Percentiles rank a stretch among this genome's conserved stretches.
Evolutionary conservation across 805 yeast genomes (phyloP).

Genomic region (Torulaspora indica): DNA sequence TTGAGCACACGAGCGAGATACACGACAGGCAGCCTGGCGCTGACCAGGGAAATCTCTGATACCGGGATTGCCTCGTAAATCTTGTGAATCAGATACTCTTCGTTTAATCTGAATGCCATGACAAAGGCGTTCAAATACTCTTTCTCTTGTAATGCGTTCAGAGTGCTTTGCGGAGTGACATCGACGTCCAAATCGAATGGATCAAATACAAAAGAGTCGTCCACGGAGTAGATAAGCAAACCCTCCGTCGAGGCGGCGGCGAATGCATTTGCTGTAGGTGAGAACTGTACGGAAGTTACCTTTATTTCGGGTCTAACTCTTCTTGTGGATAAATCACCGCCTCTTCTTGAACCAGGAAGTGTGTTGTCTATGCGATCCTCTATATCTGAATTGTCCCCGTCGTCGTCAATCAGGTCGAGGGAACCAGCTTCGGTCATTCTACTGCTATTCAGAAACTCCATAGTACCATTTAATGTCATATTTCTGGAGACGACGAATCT

Average conservation of each 20-base stretch:
- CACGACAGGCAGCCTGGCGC: slow-evolving; percentile 67
- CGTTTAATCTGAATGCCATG: slow-evolving; percentile 92
- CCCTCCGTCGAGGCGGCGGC: slow-evolving; percentile 97
- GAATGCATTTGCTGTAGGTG: slow-evolving; percentile 87
- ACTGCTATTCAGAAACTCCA: slow-evolving; percentile 69
- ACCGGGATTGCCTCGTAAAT: slow-evolving; percentile 71
- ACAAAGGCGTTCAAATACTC: slow-evolving; percentile 71
- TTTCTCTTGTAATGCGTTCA: slow-evolving; percentile 52
- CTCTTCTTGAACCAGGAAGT: slow-evolving; percentile 81
- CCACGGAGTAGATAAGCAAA: slow-evolving; percentile 72
- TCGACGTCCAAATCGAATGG: slow-evolving; percentile 94
- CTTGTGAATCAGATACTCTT: slow-evolving; percentile 60
- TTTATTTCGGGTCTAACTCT: slow-evolving; percentile 76
- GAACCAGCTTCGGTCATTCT: slow-evolving; percentile 88
- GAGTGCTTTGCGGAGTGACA: slow-evolving; percentile 74
- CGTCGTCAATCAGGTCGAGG: slow-evolving; percentile 71
- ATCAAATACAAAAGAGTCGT: slow-evolving; percentile 72
- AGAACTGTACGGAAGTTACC: slow-evolving; percentile 70
- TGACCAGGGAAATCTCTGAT: slow-evolving; percentile 63
- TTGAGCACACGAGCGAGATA: slow-evolving; percentile 63
- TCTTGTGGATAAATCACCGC: slow-evolving; percentile 74
- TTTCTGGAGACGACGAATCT: slow-evolving; percentile 82
- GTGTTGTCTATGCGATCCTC: slow-evolving; percentile 73
- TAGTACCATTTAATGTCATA: slow-evolving; percentile 88
- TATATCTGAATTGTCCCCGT: slow-evolving; percentile 79